phyloP scores from a whole-genome alignment of 768 basidiomycete genomes.

The Naganishia vishniacii region DNA sequence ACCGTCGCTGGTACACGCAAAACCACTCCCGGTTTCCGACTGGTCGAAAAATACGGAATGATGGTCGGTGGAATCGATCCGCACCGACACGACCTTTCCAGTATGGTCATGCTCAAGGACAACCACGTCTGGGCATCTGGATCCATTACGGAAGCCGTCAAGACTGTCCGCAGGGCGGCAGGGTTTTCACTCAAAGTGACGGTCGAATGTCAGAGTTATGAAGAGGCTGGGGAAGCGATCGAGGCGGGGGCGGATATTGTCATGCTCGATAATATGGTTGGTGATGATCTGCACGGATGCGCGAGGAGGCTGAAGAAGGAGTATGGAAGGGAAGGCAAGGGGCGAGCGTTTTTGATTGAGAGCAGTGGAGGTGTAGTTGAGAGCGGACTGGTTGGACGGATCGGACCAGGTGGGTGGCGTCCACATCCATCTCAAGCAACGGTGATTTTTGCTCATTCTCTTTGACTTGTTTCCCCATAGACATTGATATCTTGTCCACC shows the following conservation, averaged over 20 bases:
- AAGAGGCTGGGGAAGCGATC: slow-evolving; percentile 94
- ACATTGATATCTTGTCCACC: slow-evolving; percentile 82
- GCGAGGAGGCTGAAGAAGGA: slow-evolving; percentile 68
- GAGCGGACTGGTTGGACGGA: slow-evolving; percentile 68
- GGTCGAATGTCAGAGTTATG: slow-evolving; percentile 83
- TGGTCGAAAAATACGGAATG: slow-evolving; percentile 99
- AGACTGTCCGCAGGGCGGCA: slow-evolving; percentile 77
- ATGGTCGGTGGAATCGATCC: slow-evolving; percentile 91
- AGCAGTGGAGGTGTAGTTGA: slow-evolving; percentile 94
- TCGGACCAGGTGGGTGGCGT: slow-evolving; percentile 67
- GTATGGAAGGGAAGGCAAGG: slow-evolving; percentile 62
- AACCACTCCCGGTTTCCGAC: slow-evolving; percentile 92
- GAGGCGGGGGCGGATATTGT: slow-evolving; percentile 88
- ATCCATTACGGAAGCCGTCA: slow-evolving; percentile 81
- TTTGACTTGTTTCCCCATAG: slow-evolving; percentile 49
- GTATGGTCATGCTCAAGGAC: slow-evolving; percentile 99
- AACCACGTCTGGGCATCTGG: slow-evolving; percentile 98
- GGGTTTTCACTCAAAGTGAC: slow-evolving; percentile 89
- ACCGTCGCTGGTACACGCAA: slow-evolving; percentile 92
- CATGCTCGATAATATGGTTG: slow-evolving; percentile 92
- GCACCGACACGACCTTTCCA: slow-evolving; percentile 92
- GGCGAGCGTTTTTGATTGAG: slow-evolving; percentile 77
- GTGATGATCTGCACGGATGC: slow-evolving; percentile 61
- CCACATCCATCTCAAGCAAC: too few species aligned
- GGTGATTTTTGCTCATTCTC: neutral